Percentiles rank a stretch among this genome's conserved stretches.
Evolutionary conservation across 768 basidiomycete genomes (phyloP).

Genomic region (Lepiota subincarnata): DNA sequence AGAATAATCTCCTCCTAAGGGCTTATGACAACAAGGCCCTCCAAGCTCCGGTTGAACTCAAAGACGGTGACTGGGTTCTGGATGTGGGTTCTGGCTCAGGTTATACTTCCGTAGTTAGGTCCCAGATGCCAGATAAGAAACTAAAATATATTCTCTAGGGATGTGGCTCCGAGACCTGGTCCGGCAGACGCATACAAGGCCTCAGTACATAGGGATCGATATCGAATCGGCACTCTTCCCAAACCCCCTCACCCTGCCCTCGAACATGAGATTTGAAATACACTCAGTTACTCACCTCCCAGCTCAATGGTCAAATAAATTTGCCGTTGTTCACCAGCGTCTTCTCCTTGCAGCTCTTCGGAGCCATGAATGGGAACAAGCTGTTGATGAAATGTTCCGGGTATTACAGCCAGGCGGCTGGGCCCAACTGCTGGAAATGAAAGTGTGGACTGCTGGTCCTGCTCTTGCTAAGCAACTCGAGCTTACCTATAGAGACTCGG

Average conservation of each 20-base stretch:
- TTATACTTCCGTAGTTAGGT: neutral
- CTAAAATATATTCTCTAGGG: neutral
- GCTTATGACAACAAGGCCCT: slow-evolving; percentile 1
- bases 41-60: slow-evolving; percentile 3
- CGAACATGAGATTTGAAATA: slow-evolving; percentile 6
- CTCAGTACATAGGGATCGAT: slow-evolving; percentile 1
- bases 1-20: slow-evolving; percentile 1
- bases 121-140: too few relatives aligned
- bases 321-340: slow-evolving; percentile 8
- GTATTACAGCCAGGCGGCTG: slow-evolving; percentile 10
- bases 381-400: slow-evolving; percentile 5
- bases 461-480: slow-evolving; percentile 1
- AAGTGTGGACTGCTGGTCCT: slow-evolving; percentile 1
- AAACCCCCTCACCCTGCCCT: neutral
- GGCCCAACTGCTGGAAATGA: slow-evolving; percentile 6
- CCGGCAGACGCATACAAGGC: neutral
- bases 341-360: slow-evolving; percentile 8
- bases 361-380: slow-evolving; percentile 2
- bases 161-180: slow-evolving; percentile 7
- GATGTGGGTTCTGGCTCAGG: slow-evolving; percentile 1
- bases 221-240: neutral
- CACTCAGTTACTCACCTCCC: neutral
- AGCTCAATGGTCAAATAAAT: slow-evolving; percentile 2
- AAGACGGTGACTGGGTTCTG: slow-evolving; percentile 5
- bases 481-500: neutral